Base-by-base conservation (phyloP, 305 asterid genomes). In the Rubia balearica region DNA sequence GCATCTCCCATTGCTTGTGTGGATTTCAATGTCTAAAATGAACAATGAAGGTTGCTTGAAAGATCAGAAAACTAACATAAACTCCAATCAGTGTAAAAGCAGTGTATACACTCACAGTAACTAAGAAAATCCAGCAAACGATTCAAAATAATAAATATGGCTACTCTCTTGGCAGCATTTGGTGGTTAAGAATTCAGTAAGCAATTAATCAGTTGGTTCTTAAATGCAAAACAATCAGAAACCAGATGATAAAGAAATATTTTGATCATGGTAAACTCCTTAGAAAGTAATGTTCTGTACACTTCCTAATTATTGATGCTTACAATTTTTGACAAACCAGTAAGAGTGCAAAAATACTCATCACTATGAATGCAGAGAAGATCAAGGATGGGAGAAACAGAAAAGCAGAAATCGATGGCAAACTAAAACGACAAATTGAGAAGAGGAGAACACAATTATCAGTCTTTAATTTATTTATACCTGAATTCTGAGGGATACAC, bases 1-100 rank as follows among this genome's bases (percentile, higher is more conserved):
- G 99, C 99, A 86, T 91, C 99, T 55, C 99, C 99, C 99, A 94
- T 94, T 71, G 99, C 99, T 87, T 95, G 99, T 24, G 99, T 95
- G 14, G 99, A 95, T 80, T 95, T 95, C 75, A 95, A 78, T 4
- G 98, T 95, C 99, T 95, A 36, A 36, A 36, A 36, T 36, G 40
- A 36, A 4, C 40, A 36, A 36, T 36, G 40, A 36, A 36, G 40
- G 40, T 36, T 36, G 40, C 40, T 36, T 36, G 40, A 36, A 36
- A 36, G 40, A 36, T 36, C 40, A 36, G 40, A 36, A 36, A 36
- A 36, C 40, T 36, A 36, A 4, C 40, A 36, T 36, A 36, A 36
- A 36, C 40, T 36, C 40, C 6, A 36, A 36, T 36, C 40, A 36
- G 40, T 4, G 4, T 36, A 36, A 36, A 36, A 36, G 6, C 40